A percentile compares a stretch with the other conserved stretches of the same genome.
Evolutionary conservation across 768 basidiomycete species (phyloP).

Genomic region (Podaxis sp.): DNA sequence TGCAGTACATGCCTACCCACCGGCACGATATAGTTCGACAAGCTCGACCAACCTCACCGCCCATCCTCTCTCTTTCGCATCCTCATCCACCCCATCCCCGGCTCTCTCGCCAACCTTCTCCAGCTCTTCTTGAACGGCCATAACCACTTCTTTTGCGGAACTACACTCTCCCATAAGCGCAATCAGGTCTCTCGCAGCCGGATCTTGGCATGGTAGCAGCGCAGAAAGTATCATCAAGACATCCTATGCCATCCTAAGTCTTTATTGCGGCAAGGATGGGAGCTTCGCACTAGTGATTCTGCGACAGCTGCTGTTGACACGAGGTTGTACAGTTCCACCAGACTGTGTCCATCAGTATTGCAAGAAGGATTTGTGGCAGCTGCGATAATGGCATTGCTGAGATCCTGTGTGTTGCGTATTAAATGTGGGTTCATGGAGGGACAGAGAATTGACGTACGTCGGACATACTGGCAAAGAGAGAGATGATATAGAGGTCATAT

Average conservation of each 20-base stretch:
- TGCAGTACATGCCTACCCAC: slow-evolving; percentile 22
- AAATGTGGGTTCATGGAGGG: not conserved
- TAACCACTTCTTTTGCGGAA: slow-evolving; percentile 42
- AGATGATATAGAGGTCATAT: not conserved
- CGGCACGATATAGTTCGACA: slow-evolving; percentile 33
- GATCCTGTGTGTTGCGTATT: not conserved
- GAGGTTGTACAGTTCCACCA: not conserved
- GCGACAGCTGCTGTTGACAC: slow-evolving; percentile 1
- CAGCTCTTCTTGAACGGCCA: slow-evolving; percentile 41
- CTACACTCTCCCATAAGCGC: slow-evolving; percentile 35
- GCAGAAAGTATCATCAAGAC: slow-evolving; percentile 38
- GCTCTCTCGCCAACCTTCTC: slow-evolving; percentile 29
- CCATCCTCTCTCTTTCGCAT: slow-evolving; percentile 20
- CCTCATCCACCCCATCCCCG: slow-evolving; percentile 20
- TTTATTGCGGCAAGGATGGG: not conserved
- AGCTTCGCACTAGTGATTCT: slow-evolving; percentile 7
- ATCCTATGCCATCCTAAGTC: slow-evolving; percentile 26
- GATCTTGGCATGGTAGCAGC: slow-evolving; percentile 33
- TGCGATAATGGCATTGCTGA: not conserved
- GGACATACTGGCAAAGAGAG: not conserved
- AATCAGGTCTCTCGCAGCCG: slow-evolving; percentile 34
- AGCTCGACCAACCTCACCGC: slow-evolving; percentile 31
- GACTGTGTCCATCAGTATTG: not conserved
- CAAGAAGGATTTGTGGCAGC: not conserved
- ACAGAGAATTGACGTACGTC: not conserved